Conservation (phyloP, 441 rosid species). For the Corymbia citriodora region DNA sequence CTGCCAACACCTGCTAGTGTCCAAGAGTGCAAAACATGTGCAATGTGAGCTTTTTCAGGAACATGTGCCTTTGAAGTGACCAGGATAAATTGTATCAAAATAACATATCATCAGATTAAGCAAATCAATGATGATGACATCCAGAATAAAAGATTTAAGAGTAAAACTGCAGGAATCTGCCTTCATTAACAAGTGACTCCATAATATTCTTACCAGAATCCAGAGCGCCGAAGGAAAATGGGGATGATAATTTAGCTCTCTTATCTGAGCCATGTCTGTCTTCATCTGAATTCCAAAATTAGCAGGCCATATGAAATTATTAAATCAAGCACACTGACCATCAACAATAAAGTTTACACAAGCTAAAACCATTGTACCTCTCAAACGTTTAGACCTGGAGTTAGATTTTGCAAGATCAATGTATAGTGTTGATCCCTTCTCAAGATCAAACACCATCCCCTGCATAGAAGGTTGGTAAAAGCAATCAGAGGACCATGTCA, state of each 20-base stretch:
- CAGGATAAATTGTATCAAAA: constrained; percentile 25
- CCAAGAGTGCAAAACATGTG: constrained; percentile 92
- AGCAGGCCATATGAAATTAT: neutral
- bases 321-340: neutral
- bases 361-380: constrained; percentile 25
- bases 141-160: neutral
- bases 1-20: constrained; percentile 97
- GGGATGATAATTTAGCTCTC: constrained; percentile 44
- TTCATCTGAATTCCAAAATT: constrained; percentile 40
- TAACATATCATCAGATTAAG: constrained; percentile 2
- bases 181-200: neutral
- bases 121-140: constrained; percentile 10
- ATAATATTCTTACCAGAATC: constrained; percentile 50
- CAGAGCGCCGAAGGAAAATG: constrained; percentile 20
- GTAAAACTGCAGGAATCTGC: constrained; percentile 1
- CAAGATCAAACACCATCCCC: constrained; percentile 92
- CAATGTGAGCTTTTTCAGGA: constrained; percentile 68
- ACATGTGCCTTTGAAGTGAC: constrained; percentile 48
- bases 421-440: constrained; percentile 65
- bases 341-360: neutral
- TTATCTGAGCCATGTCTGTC: constrained; percentile 50
- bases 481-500: neutral
- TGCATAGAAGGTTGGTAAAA: constrained; percentile 23
- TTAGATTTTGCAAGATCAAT: constrained; percentile 87
- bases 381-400: constrained; percentile 76